Base-by-base conservation (phyloP, 139 green algal genomes). In the Coccomyxa sp. region DNA sequence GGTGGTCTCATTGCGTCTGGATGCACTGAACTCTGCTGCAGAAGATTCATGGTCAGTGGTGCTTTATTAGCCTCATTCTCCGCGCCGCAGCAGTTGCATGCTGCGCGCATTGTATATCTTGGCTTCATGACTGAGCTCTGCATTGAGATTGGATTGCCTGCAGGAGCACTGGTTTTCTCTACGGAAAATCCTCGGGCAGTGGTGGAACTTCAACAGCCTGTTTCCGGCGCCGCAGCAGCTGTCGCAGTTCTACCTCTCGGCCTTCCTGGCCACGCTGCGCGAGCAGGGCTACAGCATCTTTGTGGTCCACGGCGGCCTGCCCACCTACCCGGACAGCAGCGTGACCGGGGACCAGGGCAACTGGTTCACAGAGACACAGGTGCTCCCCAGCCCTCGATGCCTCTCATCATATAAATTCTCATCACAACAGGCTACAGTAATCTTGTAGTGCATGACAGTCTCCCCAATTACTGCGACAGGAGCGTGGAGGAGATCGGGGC, bases 121-220 rank as follows among this genome's bases (percentile, higher is more conserved):
- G n/a, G n/a, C n/a, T n/a, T n/a, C n/a, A n/a, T n/a, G n/a, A n/a
- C n/a, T n/a, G n/a, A n/a, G n/a, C n/a, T n/a, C n/a, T n/a, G n/a
- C n/a, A n/a, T n/a, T n/a, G n/a, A n/a, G n/a, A n/a, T n/a, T n/a
- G n/a, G n/a, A n/a, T n/a, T n/a, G n/a, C 34, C 2, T 55, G 39
- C 72, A 85, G 87, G 85, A 95, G 82, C 93, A 97, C 81, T 97
- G 93, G 93, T 96, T 97, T 76, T 92, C 91, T 8, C 85, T 97
- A 12, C 82, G 93, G 0, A 70, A 76, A 2, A 69, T 95, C 7
- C 38, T 50, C 1, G 89, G 75, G 1, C 29, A 70, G 0, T 90
- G 83, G 89, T 98, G 86, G 85, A 94, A 98, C 83, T 94, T 97
- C 86, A 97, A 97, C 82, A 91, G 79, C 39, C 78, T 97, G 34